Conservation (phyloP, 148 eudicot species). For the Pouteria glomerata region DNA sequence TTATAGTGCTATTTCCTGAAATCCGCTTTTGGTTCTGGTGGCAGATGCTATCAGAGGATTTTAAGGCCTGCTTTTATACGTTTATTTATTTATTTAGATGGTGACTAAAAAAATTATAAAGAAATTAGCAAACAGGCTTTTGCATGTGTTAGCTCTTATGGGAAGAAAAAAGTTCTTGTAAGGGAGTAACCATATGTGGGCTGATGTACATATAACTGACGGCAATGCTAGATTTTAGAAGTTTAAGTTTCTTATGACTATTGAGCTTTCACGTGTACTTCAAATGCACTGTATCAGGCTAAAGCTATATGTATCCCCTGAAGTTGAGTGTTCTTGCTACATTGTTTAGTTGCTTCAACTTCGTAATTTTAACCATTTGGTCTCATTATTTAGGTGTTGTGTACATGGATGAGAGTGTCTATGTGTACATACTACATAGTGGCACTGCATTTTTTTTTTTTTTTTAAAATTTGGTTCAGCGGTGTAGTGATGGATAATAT, state of each 20-base stretch:
- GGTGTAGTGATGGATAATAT: too few species aligned
- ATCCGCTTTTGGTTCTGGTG: too few species aligned
- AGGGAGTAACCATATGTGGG: not conserved
- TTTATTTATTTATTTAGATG: too few species aligned
- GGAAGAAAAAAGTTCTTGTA: not conserved
- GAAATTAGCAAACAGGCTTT: not conserved
- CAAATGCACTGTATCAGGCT: not conserved
- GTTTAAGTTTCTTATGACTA: too few species aligned
- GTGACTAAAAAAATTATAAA: too few species aligned
- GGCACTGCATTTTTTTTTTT: too few species aligned
- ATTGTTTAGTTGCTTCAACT: not conserved
- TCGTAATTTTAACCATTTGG: not conserved
- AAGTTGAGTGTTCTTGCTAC: not conserved
- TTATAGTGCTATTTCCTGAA: not conserved
- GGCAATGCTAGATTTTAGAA: too few species aligned
- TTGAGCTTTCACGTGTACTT: not conserved
- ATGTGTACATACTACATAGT: not conserved
- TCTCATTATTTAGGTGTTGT: not conserved
- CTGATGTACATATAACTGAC: not conserved
- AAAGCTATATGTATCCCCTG: not conserved
- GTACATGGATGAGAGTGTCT: not conserved
- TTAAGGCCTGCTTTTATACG: too few species aligned
- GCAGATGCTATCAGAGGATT: too few species aligned
- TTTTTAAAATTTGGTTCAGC: too few species aligned
- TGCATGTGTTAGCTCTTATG: not conserved